Evolutionary conservation across 1,284 basidiomycete genomes (phyloP).

Genomic region (Irpex sp.): DNA sequence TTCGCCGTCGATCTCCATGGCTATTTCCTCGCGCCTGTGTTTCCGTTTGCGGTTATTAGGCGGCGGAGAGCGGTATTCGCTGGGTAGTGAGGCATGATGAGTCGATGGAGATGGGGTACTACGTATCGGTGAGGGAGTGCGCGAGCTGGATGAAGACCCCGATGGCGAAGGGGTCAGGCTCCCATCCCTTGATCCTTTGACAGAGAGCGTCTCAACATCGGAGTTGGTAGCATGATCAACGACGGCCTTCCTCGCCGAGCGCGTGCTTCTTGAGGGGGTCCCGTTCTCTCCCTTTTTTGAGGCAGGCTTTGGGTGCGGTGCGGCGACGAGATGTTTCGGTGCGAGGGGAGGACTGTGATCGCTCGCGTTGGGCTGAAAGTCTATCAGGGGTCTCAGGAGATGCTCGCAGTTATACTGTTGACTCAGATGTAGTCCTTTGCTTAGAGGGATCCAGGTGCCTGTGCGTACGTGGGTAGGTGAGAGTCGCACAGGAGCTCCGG

Average conservation of each 20-base stretch:
- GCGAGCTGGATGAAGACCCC: conserved; percentile 80
- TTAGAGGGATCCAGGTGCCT: conserved; percentile 99
- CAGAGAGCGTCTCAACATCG: conserved; percentile 58
- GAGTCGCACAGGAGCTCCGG: neutral
- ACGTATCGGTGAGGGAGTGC: conserved; percentile 84
- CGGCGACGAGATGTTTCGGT: conserved; percentile 89
- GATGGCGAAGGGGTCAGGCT: conserved; percentile 85
- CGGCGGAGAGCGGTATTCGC: conserved; percentile 34
- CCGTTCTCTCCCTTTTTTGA: conserved; percentile 40
- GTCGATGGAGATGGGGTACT: conserved; percentile 43
- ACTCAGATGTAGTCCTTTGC: conserved; percentile 82
- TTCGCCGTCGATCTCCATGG: conserved; percentile 36
- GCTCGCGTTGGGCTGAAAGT: conserved; percentile 87
- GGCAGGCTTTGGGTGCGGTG: conserved; percentile 51
- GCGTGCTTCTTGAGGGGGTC: conserved; percentile 47
- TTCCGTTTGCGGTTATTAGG: conserved; percentile 31
- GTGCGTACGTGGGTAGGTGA: conserved; percentile 2
- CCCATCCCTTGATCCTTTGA: conserved; percentile 72
- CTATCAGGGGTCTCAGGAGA: conserved; percentile 91
- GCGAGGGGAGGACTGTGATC: conserved; percentile 83
- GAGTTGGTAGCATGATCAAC: conserved; percentile 44
- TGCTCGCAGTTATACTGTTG: conserved; percentile 93
- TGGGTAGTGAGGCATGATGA: conserved; percentile 32
- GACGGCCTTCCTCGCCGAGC: conserved; percentile 44
- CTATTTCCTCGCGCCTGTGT: conserved; percentile 20